Conservation (phyloP, 129 eudicot species). For the Lonicera japonica region DNA sequence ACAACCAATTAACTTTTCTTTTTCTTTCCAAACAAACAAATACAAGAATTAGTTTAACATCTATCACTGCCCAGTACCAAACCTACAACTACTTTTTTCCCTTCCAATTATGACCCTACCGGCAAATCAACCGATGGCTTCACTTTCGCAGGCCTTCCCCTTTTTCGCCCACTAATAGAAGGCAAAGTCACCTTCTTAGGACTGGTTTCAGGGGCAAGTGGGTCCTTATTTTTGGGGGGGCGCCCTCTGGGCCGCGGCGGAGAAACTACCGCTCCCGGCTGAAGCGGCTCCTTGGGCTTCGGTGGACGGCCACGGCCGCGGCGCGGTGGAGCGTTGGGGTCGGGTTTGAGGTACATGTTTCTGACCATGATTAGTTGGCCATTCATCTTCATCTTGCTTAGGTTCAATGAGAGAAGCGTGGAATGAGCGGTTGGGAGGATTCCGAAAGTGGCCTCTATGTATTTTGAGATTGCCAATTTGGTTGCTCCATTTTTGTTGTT, state of each 20-base stretch:
- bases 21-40: background rate
- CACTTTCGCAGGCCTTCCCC: conserved; percentile 43
- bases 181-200: conserved; percentile 9
- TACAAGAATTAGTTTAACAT: conserved; percentile 9
- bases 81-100: conserved; percentile 14
- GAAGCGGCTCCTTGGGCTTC: conserved; percentile 39
- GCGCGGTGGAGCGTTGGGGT: conserved; percentile 45
- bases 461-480: conserved; percentile 45
- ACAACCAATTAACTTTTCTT: no score
- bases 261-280: conserved; percentile 16
- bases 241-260: conserved; percentile 62
- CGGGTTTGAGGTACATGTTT: conserved; percentile 51
- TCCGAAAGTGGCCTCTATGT: conserved; percentile 49
- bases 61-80: conserved; percentile 23
- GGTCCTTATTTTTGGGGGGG: conserved; percentile 42
- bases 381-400: conserved; percentile 47
- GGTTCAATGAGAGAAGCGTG: conserved; percentile 61
- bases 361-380: conserved; percentile 49
- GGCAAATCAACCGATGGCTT: conserved; percentile 27
- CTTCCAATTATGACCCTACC: conserved; percentile 35
- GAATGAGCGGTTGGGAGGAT: conserved; percentile 53
- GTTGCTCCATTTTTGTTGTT: conserved; percentile 42
- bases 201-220: conserved; percentile 1
- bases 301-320: conserved; percentile 84
- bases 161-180: conserved; percentile 24